Evolutionary conservation across 495 filamentous ascomycete genomes (phyloP).

Genomic region (Acidomyces sp.): DNA sequence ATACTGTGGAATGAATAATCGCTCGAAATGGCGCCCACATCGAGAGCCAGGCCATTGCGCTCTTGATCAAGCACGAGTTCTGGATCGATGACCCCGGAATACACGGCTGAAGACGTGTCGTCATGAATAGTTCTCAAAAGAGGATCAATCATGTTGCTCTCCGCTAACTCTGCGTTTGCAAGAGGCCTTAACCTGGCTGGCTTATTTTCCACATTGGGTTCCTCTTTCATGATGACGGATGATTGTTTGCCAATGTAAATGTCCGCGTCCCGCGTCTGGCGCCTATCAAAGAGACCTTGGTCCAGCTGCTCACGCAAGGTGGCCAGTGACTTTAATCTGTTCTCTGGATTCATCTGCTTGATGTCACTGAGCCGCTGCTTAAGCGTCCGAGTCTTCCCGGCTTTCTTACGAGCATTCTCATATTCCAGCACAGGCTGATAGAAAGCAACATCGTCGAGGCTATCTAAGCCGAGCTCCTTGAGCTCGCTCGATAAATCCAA

Average conservation of each 20-base stretch:
- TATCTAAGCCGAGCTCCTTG: constrained; percentile 4
- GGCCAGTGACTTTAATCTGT: constrained; percentile 2
- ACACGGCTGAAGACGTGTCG: too few relatives aligned
- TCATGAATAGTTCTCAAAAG: not conserved
- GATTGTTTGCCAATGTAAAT: not conserved
- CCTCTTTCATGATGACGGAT: constrained; percentile 2
- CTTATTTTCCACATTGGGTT: not conserved
- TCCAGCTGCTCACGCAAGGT: constrained; percentile 4
- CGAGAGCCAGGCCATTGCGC: constrained; percentile 7
- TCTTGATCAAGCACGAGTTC: constrained; percentile 1
- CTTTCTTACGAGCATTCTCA: constrained; percentile 10
- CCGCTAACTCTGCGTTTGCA: not conserved
- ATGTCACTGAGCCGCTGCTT: constrained; percentile 10
- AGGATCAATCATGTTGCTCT: constrained; percentile 5
- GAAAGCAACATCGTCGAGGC: constrained; percentile 1
- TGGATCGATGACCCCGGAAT: not conserved
- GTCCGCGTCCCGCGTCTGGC: not conserved
- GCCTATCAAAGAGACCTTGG: not conserved
- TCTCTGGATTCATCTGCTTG: constrained; percentile 9
- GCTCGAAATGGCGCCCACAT: not conserved
- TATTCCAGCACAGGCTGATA: constrained; percentile 1
- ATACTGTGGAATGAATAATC: constrained; percentile 1
- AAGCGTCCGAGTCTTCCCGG: constrained; percentile 3
- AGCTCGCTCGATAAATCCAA: not conserved
- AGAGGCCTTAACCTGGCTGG: not conserved